Evolutionary conservation across 495 filamentous ascomycete species (phyloP), one percentile per base, ranked within the genome.

Genomic region (Penicillium alfredii): DNA sequence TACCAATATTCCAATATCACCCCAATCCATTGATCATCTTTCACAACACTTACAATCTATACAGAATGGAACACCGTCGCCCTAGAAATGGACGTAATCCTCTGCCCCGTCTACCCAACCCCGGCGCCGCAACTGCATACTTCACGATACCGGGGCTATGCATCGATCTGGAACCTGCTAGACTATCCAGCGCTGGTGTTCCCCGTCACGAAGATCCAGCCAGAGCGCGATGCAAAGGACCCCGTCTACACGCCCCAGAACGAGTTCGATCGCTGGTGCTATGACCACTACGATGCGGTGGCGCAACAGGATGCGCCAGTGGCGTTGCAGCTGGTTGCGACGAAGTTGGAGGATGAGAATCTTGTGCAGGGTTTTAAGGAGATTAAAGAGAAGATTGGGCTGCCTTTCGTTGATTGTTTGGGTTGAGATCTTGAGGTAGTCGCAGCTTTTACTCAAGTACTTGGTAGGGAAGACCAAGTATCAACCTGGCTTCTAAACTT

Each of bases 111-210:
- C 30, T 17, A 44, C 15, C 33, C 33, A 0, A 29, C 24, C 5
- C 24, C 32, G 3, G 40, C 40, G 1, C 16, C 40, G 6, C 25
- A 23, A 8, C 24, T 29, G 6, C 17, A 36, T 1, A 34, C 26
- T 14, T 35, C 68, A 1, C 63, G 60, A 13, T 80, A 77, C 46
- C 80, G 76, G 78, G 63, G 64, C 1, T 85, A 82, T 36, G 80
- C 76, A 0, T 48, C 60, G 2, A 68, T 76, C 40, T 84, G 78
- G 78, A 83, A 84, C 45, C 35, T 81, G 21, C 56, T 82, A 0
- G 77, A 82, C 45, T 82, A 80, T 44, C 78, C 76, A 7, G 72
- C 60, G 8, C 37, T 72, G 9, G 59, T 76, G 1, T 76, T 79
- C 49, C 73, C 72, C 0, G 60, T 64, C 6, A 59, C 61, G 2